These are phyloP conservation scores for Fusarium euwallaceae DNA, from an alignment of 2,329 filamentous ascomycete species.

Conservation along the genomic window DNA sequence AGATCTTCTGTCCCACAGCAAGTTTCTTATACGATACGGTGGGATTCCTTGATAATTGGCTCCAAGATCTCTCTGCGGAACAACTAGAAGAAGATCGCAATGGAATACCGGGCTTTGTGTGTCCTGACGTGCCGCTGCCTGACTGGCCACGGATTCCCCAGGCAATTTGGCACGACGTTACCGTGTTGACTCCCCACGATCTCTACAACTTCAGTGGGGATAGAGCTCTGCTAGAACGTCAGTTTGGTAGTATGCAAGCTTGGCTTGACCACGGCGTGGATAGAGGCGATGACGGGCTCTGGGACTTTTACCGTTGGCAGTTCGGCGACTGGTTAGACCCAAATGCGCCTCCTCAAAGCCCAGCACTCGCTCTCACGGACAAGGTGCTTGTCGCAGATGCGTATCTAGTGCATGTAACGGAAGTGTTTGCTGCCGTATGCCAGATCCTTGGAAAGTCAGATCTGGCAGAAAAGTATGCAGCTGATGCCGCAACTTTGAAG, in stretches of 20 bases:
- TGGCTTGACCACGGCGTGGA: slow-evolving; percentile 52
- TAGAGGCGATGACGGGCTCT: slow-evolving; percentile 52
- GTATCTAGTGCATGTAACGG: slow-evolving; percentile 1
- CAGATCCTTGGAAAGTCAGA: not conserved
- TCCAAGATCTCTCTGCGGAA: slow-evolving; percentile 5
- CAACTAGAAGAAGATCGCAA: not conserved
- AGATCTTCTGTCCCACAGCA: not conserved
- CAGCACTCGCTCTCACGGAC: slow-evolving; percentile 2
- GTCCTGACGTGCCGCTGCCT: not conserved
- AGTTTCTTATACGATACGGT: slow-evolving; percentile 2
- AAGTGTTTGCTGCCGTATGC: not conserved
- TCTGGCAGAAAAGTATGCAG: not conserved
- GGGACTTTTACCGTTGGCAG: slow-evolving; percentile 43
- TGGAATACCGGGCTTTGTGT: not conserved
- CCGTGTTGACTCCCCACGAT: slow-evolving; percentile 54
- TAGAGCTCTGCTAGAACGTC: slow-evolving; percentile 48
- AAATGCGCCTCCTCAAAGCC: slow-evolving; percentile 3
- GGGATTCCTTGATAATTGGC: slow-evolving; percentile 59
- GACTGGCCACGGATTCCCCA: slow-evolving; percentile 30
- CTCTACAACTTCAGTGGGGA: slow-evolving; percentile 55
- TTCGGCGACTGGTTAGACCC: slow-evolving; percentile 36
- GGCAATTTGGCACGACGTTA: slow-evolving; percentile 57
- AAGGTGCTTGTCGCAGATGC: slow-evolving; percentile 4
- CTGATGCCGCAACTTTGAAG: not conserved
- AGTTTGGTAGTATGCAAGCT: slow-evolving; percentile 53